Evolutionary conservation across 1,284 basidiomycete species (phyloP).

Genomic region (Ustilago curta): DNA sequence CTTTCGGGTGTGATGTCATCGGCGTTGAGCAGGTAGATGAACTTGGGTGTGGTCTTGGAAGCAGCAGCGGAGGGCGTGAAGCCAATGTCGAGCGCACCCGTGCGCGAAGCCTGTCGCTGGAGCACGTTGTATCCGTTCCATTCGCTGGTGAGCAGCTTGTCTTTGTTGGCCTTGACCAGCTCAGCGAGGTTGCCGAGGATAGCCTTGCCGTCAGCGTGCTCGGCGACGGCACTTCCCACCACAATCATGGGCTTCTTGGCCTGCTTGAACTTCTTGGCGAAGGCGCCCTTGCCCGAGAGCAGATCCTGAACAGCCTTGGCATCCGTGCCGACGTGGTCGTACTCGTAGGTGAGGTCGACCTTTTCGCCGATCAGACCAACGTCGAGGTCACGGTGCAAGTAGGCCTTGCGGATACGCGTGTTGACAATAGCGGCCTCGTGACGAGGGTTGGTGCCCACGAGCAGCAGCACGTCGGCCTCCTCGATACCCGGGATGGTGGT

Average conservation of each 20-base stretch:
- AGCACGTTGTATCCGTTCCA: slow-evolving; percentile 97
- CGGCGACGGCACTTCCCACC: slow-evolving; percentile 86
- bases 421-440: slow-evolving; percentile 98
- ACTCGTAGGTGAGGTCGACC: slow-evolving; percentile 91
- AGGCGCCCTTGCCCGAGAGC: slow-evolving; percentile 78
- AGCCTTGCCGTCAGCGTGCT: slow-evolving; percentile 86
- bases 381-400: slow-evolving; percentile 85
- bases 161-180: slow-evolving; percentile 77
- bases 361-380: slow-evolving; percentile 91
- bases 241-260: slow-evolving; percentile 96
- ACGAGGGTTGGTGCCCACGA: slow-evolving; percentile 96
- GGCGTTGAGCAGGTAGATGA: slow-evolving; percentile 95
- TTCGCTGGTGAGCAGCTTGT: slow-evolving; percentile 82
- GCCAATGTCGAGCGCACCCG: slow-evolving; percentile 95
- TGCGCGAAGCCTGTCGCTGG: slow-evolving; percentile 87
- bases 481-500: slow-evolving; percentile 91
- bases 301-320: slow-evolving; percentile 84
- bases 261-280: slow-evolving; percentile 86
- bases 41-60: slow-evolving; percentile 84
- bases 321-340: slow-evolving; percentile 87
- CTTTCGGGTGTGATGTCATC: slow-evolving; percentile 90
- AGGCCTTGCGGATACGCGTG: slow-evolving; percentile 94
- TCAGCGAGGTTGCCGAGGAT: slow-evolving; percentile 83
- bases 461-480: slow-evolving; percentile 89
- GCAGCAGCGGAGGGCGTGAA: slow-evolving; percentile 87